These are phyloP conservation scores for Nigrospora oryzae DNA, from an alignment of 2,329 filamentous ascomycete species.

Conservation along the genomic window DNA sequence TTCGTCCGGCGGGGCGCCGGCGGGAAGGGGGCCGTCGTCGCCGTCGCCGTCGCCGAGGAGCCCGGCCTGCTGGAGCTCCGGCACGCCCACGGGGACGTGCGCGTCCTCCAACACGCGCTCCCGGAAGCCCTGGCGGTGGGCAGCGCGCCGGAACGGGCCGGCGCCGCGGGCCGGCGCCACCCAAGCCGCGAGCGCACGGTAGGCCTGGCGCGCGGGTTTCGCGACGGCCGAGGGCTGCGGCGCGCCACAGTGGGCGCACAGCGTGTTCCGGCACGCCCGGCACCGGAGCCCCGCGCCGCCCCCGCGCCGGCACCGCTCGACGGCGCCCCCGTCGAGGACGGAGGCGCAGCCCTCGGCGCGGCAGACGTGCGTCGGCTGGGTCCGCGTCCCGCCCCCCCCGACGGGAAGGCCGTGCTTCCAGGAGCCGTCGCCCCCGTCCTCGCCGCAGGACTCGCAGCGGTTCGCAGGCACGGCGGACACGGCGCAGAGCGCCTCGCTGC, in stretches of 20 bases:
- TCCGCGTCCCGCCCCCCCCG: neutral
- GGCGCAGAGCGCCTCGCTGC: no score
- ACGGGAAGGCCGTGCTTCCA: neutral
- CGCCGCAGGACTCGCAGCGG: neutral
- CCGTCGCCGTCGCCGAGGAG: neutral
- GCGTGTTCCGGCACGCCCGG: neutral
- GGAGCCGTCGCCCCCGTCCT: neutral
- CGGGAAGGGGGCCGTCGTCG: neutral
- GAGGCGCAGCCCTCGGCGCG: neutral
- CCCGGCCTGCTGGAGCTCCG: neutral
- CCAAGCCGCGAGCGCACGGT: neutral
- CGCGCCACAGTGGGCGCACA: neutral
- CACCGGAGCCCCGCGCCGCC: neutral
- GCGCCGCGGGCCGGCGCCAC: neutral
- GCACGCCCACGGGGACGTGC: neutral
- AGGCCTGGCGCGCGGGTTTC: neutral
- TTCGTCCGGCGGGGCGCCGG: neutral
- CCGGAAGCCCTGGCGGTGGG: neutral
- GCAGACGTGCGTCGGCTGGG: neutral
- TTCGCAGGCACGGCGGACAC: no score
- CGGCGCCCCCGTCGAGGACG: neutral
- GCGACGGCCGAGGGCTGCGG: neutral
- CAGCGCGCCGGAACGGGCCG: neutral
- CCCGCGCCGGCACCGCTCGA: neutral
- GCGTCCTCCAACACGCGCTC: constrained; percentile 1